Conservation (phyloP, 2,329 filamentous ascomycete genomes). For the Epichloe typhina region DNA sequence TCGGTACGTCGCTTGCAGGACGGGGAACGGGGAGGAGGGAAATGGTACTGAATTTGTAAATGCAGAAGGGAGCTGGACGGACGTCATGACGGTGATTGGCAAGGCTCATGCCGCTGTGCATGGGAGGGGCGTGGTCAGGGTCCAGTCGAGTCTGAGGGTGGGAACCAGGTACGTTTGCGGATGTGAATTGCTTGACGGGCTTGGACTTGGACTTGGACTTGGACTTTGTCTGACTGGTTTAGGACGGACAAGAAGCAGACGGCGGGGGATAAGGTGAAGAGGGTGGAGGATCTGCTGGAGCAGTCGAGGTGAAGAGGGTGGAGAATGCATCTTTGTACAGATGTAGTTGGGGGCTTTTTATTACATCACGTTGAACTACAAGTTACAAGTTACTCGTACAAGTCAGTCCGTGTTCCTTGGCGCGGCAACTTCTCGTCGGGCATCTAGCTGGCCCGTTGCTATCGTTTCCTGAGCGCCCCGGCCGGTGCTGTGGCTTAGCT, state of each 20-base stretch:
- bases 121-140: constrained; percentile 59
- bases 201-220: too few relatives aligned
- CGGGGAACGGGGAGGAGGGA: too few relatives aligned
- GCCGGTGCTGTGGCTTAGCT: neutral
- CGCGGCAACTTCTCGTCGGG: neutral
- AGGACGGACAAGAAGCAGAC: constrained; percentile 79
- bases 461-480: too few relatives aligned
- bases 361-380: neutral
- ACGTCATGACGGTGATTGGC: constrained; percentile 74
- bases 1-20: constrained; percentile 41
- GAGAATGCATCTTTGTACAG: neutral
- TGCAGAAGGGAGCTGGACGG: constrained; percentile 80
- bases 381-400: neutral
- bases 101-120: constrained; percentile 73
- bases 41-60: neutral
- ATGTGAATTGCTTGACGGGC: neutral
- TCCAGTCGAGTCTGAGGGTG: constrained; percentile 80
- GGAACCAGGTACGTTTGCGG: constrained; percentile 51
- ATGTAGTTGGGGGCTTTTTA: neutral
- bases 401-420: neutral
- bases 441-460: neutral
- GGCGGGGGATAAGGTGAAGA: constrained; percentile 65
- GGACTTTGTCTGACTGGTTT: neutral
- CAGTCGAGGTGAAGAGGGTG: constrained; percentile 5
- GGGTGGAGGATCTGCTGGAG: constrained; percentile 38